Conservation (phyloP, 495 filamentous ascomycete species). For the Talaromyces thailandensis region DNA sequence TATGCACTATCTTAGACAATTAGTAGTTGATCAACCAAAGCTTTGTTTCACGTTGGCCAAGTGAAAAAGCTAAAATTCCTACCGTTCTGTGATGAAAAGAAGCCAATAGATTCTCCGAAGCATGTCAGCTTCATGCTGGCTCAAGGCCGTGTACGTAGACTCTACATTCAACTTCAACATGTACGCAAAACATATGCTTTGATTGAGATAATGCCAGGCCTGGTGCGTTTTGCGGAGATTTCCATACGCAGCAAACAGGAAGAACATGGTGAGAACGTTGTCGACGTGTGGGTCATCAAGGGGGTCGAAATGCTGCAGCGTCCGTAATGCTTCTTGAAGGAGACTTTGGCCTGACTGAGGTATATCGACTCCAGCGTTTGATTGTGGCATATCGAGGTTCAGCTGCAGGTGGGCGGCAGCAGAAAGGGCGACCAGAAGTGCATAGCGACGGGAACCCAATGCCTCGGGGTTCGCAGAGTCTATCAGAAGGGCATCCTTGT, state of each 20-base stretch:
- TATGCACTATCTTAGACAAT: background rate
- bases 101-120: constrained; percentile 2
- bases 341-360: background rate
- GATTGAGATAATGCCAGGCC: constrained; percentile 2
- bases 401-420: background rate
- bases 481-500: background rate
- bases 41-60: background rate
- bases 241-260: constrained; percentile 1
- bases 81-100: constrained; percentile 3
- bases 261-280: background rate
- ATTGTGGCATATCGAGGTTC: background rate
- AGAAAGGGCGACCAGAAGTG: background rate
- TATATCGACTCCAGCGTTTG: background rate
- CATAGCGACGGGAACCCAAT: constrained; percentile 1
- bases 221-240: background rate
- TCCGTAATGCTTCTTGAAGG: background rate
- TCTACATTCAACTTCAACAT: constrained; percentile 3
- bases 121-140: background rate
- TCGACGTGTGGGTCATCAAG: background rate
- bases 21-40: background rate
- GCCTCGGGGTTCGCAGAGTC: background rate
- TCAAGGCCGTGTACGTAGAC: background rate
- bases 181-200: constrained; percentile 1
- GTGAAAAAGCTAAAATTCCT: background rate
- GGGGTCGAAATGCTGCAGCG: constrained; percentile 1